These are phyloP conservation scores for Plasmodium knowlesi DNA, from an alignment of 169 alveolate genomes.

Conservation along the genomic window DNA sequence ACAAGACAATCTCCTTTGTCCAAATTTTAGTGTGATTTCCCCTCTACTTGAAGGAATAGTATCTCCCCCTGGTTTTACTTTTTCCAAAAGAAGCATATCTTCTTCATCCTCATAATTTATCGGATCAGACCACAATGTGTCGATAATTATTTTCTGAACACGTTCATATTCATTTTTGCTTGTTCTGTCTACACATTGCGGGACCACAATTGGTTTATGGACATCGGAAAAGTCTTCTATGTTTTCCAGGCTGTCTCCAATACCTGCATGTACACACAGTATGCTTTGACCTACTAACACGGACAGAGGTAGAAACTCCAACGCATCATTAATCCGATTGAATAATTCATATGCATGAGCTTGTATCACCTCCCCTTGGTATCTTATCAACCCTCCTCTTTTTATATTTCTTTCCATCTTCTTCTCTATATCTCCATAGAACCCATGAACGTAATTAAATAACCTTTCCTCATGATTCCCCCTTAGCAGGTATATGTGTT, in stretches of 20 bases:
- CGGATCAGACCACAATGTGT: conserved; percentile 90
- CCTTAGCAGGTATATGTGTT: conserved; percentile 92
- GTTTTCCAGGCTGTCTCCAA: conserved; percentile 89
- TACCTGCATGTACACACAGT: conserved; percentile 95
- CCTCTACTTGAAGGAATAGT: conserved; percentile 93
- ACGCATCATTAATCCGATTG: conserved; percentile 92
- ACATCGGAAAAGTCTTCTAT: conserved; percentile 87
- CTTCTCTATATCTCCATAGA: conserved; percentile 91
- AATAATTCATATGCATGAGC: conserved; percentile 92
- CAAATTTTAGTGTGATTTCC: conserved; percentile 94
- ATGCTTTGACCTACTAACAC: conserved; percentile 93
- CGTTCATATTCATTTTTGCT: neutral
- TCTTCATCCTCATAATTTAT: conserved; percentile 92
- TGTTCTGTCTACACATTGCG: conserved; percentile 40
- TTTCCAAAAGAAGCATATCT: conserved; percentile 81
- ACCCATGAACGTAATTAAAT: conserved; percentile 93
- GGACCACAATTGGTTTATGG: conserved; percentile 35
- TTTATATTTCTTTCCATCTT: conserved; percentile 90
- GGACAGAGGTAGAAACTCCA: conserved; percentile 95
- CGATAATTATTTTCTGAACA: conserved; percentile 70
- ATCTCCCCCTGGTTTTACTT: conserved; percentile 81
- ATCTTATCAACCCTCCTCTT: conserved; percentile 60
- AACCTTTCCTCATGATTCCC: conserved; percentile 96
- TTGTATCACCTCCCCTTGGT: conserved; percentile 32
- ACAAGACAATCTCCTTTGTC: conserved; percentile 90